phyloP scores from a whole-genome alignment of 345 rosid species.

The Reutealis trisperma region DNA sequence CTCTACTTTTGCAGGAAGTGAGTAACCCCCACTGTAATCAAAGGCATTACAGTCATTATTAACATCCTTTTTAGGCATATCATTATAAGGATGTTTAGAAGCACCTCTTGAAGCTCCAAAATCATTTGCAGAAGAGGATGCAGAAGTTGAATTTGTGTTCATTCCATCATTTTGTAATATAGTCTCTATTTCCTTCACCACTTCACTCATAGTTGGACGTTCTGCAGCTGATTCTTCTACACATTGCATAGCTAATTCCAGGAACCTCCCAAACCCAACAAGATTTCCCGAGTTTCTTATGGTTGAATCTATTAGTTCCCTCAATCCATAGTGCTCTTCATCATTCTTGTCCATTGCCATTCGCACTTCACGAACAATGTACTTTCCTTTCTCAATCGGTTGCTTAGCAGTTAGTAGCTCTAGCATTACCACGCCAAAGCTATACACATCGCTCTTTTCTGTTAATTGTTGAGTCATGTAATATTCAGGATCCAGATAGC shows the following conservation, averaged over 20 bases:
- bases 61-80: constrained; percentile 40
- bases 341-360: constrained; percentile 52
- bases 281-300: constrained; percentile 49
- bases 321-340: constrained; percentile 62
- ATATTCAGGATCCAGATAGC: constrained; percentile 95
- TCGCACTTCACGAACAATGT: constrained; percentile 79
- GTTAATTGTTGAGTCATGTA: constrained; percentile 95
- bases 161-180: constrained; percentile 70
- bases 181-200: constrained; percentile 73
- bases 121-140: constrained; percentile 81
- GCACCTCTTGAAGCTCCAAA: constrained; percentile 52
- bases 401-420: constrained; percentile 81
- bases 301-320: constrained; percentile 63
- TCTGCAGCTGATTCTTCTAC: constrained; percentile 81
- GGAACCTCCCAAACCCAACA: constrained; percentile 54
- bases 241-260: constrained; percentile 81
- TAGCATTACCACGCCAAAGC: constrained; percentile 90
- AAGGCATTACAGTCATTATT: constrained; percentile 39
- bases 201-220: constrained; percentile 88
- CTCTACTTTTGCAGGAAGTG: constrained; percentile 57
- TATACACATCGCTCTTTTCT: constrained; percentile 92
- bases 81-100: constrained; percentile 49
- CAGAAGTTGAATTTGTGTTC: constrained; percentile 71
- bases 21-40: constrained; percentile 76
- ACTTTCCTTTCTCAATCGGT: constrained; percentile 88